phyloP scores from a whole-genome alignment of 768 basidiomycete genomes.

The Leccinellum albellum region DNA sequence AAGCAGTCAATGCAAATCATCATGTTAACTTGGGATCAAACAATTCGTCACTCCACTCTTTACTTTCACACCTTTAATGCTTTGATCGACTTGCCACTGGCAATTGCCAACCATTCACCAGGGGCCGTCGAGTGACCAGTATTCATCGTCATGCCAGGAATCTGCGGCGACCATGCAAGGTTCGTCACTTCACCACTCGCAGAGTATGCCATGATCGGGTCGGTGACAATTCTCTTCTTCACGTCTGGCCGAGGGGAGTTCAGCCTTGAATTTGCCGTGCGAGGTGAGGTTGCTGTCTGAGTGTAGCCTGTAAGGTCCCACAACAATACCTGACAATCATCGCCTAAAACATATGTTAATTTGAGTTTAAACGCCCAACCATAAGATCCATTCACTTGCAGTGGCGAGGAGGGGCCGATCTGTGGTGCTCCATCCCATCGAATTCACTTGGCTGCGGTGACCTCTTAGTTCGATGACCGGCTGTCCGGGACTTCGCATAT shows the following conservation, averaged over 20 bases:
- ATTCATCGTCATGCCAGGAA: conserved; percentile 72
- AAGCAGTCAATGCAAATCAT: not conserved
- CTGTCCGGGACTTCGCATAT: conserved; percentile 94
- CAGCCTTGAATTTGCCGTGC: conserved; percentile 63
- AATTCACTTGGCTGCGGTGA: conserved; percentile 79
- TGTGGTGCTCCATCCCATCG: conserved; percentile 85
- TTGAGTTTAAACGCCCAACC: not conserved
- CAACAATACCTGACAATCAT: conserved; percentile 90
- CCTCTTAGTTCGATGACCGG: conserved; percentile 90
- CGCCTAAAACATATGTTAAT: conserved; percentile 47
- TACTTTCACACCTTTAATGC: conserved; percentile 66
- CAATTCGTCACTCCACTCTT: not conserved
- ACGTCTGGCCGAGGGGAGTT: conserved; percentile 80
- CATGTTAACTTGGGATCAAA: not conserved
- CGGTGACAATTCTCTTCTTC: conserved; percentile 68
- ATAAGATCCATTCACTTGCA: conserved; percentile 56
- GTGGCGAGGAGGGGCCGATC: conserved; percentile 84
- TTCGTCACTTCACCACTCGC: conserved; percentile 76
- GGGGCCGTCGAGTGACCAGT: conserved; percentile 68
- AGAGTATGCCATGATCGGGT: conserved; percentile 83
- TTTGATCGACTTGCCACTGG: conserved; percentile 78
- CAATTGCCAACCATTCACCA: conserved; percentile 85
- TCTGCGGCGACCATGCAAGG: conserved; percentile 85
- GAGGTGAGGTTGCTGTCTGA: conserved; percentile 61
- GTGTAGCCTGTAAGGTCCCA: conserved; percentile 81